Conservation (phyloP, 106 monocot species). For the Xerophyta viscosa region DNA sequence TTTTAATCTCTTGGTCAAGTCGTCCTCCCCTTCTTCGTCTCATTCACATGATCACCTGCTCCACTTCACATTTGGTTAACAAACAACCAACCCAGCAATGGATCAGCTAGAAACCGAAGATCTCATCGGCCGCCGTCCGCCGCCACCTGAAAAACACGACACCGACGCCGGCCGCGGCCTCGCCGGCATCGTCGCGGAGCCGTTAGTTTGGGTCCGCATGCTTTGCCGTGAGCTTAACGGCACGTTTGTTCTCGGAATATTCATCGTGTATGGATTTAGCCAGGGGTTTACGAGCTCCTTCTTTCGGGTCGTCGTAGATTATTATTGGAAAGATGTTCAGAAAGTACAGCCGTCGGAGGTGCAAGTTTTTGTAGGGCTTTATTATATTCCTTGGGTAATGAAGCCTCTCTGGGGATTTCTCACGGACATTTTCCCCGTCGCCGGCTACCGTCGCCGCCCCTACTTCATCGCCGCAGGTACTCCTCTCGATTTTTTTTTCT, state of each 20-base stretch:
- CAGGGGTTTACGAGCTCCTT: constrained; percentile 58
- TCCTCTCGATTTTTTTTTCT: background rate
- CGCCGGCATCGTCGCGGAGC: constrained; percentile 9
- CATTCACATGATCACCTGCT: no score
- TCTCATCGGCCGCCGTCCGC: background rate
- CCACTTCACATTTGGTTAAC: no score
- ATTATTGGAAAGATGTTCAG: constrained; percentile 95
- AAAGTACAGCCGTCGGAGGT: constrained; percentile 56
- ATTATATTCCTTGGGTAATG: constrained; percentile 56
- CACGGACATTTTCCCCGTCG: constrained; percentile 63
- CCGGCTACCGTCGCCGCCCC: constrained; percentile 59
- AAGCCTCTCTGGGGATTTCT: constrained; percentile 81
- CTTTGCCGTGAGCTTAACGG: constrained; percentile 35
- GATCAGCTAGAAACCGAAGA: background rate
- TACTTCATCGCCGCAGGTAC: constrained; percentile 67
- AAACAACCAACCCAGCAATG: no score
- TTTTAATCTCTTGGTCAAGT: no score
- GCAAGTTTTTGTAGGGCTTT: constrained; percentile 47
- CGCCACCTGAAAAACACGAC: background rate
- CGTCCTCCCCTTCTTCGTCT: no score
- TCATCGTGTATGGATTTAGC: constrained; percentile 55
- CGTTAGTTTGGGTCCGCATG: constrained; percentile 50
- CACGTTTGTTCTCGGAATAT: constrained; percentile 54
- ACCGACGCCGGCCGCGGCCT: background rate
- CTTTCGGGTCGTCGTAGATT: constrained; percentile 51